phyloP scores from a whole-genome alignment of 2,329 filamentous ascomycete genomes.

The Hirsutella thompsonii region DNA sequence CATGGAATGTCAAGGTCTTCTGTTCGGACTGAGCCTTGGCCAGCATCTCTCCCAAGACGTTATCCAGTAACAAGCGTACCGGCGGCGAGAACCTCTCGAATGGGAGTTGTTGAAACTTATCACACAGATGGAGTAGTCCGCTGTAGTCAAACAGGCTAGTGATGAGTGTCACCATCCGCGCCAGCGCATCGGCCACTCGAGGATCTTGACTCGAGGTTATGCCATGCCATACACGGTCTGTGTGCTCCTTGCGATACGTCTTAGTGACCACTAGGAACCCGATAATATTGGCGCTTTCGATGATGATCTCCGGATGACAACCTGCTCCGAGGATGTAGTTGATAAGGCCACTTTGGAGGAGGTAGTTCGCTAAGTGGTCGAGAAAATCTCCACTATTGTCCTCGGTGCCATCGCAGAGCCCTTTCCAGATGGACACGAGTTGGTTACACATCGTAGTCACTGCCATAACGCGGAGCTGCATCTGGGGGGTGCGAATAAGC shows the following conservation, averaged over 20 bases:
- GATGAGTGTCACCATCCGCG: slow-evolving; percentile 47
- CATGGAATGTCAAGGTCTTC: slow-evolving; percentile 22
- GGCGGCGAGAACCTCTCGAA: slow-evolving; percentile 47
- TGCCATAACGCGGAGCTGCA: slow-evolving; percentile 77
- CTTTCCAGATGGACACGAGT: slow-evolving; percentile 54
- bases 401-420: slow-evolving; percentile 32
- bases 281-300: slow-evolving; percentile 69
- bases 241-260: slow-evolving; percentile 58
- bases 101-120: slow-evolving; percentile 55
- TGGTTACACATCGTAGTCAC: slow-evolving; percentile 61
- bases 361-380: slow-evolving; percentile 53
- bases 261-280: slow-evolving; percentile 74
- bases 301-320: slow-evolving; percentile 83
- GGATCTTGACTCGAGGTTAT: slow-evolving; percentile 73
- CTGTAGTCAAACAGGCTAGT: slow-evolving; percentile 33
- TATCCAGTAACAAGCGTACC: slow-evolving; percentile 49
- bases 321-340: slow-evolving; percentile 83
- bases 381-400: slow-evolving; percentile 36
- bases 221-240: slow-evolving; percentile 74
- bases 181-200: slow-evolving; percentile 67
- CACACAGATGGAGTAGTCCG: slow-evolving; percentile 51
- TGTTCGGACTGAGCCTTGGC: slow-evolving; percentile 27
- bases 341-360: slow-evolving; percentile 59
- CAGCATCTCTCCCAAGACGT: slow-evolving; percentile 36
- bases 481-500: slow-evolving; percentile 71